Evolutionary conservation across 1,284 basidiomycete genomes (phyloP).

Genomic region (Fomes fomentarius): DNA sequence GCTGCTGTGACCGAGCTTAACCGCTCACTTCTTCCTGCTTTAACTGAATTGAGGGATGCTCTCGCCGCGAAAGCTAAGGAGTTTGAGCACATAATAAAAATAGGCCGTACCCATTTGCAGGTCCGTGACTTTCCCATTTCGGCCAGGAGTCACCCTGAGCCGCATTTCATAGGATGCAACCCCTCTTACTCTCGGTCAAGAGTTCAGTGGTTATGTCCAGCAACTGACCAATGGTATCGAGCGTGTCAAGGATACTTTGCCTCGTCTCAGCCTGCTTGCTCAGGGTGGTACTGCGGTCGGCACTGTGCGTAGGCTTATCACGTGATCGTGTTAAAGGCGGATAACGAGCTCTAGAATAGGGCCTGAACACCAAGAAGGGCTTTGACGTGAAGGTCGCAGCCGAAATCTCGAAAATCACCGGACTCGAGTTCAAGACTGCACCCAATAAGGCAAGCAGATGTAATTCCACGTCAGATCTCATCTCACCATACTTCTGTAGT

Average conservation of each 20-base stretch:
- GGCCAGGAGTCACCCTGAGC: too few species aligned
- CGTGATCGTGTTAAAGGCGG: too few species aligned
- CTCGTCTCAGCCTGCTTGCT: slow-evolving; percentile 88
- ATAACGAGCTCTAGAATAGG: slow-evolving; percentile 60
- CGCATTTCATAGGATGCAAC: slow-evolving; percentile 82
- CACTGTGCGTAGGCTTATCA: too few species aligned
- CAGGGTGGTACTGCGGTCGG: slow-evolving; percentile 99
- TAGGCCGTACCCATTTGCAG: slow-evolving; percentile 97
- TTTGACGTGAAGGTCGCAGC: slow-evolving; percentile 95
- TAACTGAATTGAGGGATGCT: slow-evolving; percentile 83
- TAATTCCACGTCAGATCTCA: neutral
- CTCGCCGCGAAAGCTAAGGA: slow-evolving; percentile 81
- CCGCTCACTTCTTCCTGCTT: slow-evolving; percentile 82
- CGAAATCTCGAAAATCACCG: slow-evolving; percentile 92
- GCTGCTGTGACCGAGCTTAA: slow-evolving; percentile 93
- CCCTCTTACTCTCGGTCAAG: slow-evolving; percentile 96
- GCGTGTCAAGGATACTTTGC: slow-evolving; percentile 82
- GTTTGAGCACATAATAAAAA: slow-evolving; percentile 96
- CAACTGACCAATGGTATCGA: slow-evolving; percentile 93
- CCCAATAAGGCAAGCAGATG: slow-evolving; percentile 84
- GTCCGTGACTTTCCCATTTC: too few species aligned
- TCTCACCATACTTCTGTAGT: slow-evolving; percentile 49
- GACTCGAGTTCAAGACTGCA: slow-evolving; percentile 91
- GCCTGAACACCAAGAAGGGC: slow-evolving; percentile 95
- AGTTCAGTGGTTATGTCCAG: slow-evolving; percentile 98